Percentiles rank a stretch among this genome's conserved stretches.
Evolutionary conservation across 2,329 filamentous ascomycete species (phyloP).

Genomic region (Fusarium zealandicum): DNA sequence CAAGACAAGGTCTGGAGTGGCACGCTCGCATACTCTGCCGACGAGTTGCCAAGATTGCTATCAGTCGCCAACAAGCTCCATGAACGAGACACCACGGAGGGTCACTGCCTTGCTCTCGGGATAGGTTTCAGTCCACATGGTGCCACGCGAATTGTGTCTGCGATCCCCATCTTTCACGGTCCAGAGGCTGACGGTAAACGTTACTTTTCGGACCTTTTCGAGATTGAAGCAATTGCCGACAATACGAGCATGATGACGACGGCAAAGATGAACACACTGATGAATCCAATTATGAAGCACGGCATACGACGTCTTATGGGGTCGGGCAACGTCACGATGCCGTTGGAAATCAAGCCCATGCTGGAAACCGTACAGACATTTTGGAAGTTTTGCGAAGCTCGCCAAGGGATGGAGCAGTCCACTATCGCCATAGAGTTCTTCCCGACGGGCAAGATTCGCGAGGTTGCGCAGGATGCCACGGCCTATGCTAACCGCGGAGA

Average conservation of each 20-base stretch:
- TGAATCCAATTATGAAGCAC: slow-evolving; percentile 38
- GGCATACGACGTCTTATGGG: slow-evolving; percentile 39
- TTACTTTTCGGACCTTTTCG: slow-evolving; percentile 34
- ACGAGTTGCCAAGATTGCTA: slow-evolving; percentile 38
- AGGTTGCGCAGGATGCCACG: slow-evolving; percentile 47
- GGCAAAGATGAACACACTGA: slow-evolving; percentile 34
- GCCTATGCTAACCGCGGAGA: slow-evolving; percentile 55
- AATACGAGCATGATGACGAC: slow-evolving; percentile 30
- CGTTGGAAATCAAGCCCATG: slow-evolving; percentile 43
- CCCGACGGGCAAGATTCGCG: slow-evolving; percentile 49
- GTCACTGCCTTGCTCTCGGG: slow-evolving; percentile 37
- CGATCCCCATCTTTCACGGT: slow-evolving; percentile 36
- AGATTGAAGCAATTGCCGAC: slow-evolving; percentile 8
- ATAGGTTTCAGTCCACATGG: slow-evolving; percentile 35
- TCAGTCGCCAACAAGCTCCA: slow-evolving; percentile 35
- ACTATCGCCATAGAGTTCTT: slow-evolving; percentile 51
- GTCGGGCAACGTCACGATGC: slow-evolving; percentile 43
- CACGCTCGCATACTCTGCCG: slow-evolving; percentile 35
- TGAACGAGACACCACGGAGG: slow-evolving; percentile 17
- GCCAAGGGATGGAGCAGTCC: slow-evolving; percentile 34
- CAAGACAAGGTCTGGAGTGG: slow-evolving; percentile 46
- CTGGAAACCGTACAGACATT: slow-evolving; percentile 43
- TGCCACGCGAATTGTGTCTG: slow-evolving; percentile 21
- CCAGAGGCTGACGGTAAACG: slow-evolving; percentile 17
- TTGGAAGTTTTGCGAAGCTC: slow-evolving; percentile 33